Conservation (phyloP, 495 filamentous ascomycete genomes). For the Clavariopsis aquatica region DNA sequence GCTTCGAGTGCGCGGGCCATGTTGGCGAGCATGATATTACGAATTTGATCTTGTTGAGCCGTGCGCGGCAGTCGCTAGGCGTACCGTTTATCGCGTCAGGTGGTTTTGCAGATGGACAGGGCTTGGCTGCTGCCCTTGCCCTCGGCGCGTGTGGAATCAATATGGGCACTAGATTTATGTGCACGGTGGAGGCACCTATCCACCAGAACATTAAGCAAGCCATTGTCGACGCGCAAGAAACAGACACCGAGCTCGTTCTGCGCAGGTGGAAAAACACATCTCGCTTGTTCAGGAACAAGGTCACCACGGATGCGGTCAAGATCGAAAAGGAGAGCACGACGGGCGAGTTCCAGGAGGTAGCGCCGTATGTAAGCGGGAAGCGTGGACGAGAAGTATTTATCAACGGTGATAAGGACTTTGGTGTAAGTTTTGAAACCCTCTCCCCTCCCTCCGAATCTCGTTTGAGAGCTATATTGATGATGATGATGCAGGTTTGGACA, state of each 20-base stretch:
- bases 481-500: constrained; percentile 56
- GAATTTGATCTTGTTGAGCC: constrained; percentile 89
- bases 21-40: constrained; percentile 96
- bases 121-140: constrained; percentile 85
- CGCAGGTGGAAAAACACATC: constrained; percentile 92
- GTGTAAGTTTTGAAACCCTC: constrained; percentile 61
- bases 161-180: constrained; percentile 94
- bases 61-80: constrained; percentile 79
- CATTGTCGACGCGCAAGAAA: constrained; percentile 86
- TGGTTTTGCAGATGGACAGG: constrained; percentile 93
- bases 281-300: constrained; percentile 85
- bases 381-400: constrained; percentile 87
- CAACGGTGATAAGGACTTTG: constrained; percentile 87
- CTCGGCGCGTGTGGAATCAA: constrained; percentile 95
- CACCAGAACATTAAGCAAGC: constrained; percentile 90
- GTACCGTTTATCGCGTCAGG: constrained; percentile 95
- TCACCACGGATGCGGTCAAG: constrained; percentile 75
- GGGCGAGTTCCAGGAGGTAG: constrained; percentile 90
- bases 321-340: constrained; percentile 81
- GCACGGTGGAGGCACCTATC: constrained; percentile 87
- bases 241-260: constrained; percentile 85
- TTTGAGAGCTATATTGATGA: not conserved
- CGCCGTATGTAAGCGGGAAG: constrained; percentile 87
- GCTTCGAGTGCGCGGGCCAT: constrained; percentile 96
- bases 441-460: not conserved